Conservation (phyloP, 139 green algal species). For the Picocystis salinarum region DNA sequence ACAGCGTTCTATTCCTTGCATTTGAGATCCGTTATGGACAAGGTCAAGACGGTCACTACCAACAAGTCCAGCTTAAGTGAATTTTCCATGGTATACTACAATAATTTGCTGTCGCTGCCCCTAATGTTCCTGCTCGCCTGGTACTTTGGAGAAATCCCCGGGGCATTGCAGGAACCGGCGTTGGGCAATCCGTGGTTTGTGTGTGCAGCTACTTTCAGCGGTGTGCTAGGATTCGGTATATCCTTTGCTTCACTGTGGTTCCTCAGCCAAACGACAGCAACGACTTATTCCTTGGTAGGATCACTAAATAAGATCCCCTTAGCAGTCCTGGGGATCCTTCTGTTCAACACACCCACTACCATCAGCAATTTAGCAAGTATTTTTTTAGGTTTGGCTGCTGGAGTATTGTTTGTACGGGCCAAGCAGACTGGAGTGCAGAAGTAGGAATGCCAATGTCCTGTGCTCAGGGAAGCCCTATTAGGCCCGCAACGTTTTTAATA, state of each 20-base stretch:
- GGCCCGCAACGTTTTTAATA: no score
- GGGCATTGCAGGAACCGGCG: conserved; percentile 1
- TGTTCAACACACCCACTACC: conserved; percentile 51
- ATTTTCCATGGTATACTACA: conserved; percentile 57
- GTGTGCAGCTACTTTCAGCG: conserved; percentile 1
- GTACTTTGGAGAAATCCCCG: conserved; percentile 7
- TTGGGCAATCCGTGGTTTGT: neutral
- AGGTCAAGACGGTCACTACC: conserved; percentile 8
- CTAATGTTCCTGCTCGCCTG: conserved; percentile 26
- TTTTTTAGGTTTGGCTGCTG: no score
- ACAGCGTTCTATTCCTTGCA: conserved; percentile 56
- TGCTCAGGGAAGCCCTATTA: no score
- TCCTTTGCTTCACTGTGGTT: conserved; percentile 79
- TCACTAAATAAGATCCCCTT: conserved; percentile 83
- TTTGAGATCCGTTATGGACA: conserved; percentile 69
- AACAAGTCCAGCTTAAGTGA: conserved; percentile 10
- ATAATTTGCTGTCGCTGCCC: conserved; percentile 78
- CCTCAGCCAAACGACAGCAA: conserved; percentile 74
- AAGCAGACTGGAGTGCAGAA: no score
- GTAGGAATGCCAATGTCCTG: no score
- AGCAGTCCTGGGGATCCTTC: conserved; percentile 57
- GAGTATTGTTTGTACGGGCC: no score
- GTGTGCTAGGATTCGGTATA: conserved; percentile 42
- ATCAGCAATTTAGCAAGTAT: conserved; percentile 57
- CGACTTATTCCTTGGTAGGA: conserved; percentile 69